Base-by-base conservation (phyloP, 805 yeast species). In the Lipomyces lipofer region DNA sequence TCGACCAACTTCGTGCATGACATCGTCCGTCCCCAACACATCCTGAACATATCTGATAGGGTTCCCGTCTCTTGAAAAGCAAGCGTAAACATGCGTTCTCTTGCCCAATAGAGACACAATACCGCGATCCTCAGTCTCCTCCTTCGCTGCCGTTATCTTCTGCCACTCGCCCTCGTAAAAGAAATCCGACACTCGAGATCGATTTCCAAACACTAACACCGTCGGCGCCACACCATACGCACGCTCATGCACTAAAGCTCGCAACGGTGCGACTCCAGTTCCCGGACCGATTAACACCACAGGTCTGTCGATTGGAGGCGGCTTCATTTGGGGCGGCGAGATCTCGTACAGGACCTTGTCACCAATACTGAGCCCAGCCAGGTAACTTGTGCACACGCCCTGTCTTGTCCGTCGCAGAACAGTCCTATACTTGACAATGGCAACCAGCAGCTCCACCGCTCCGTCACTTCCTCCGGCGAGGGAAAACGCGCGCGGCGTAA, bases 221-320 rank as follows among this genome's bases (percentile, higher is more conserved):
- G 85, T 64, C 1, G 69, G 67, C 25, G 72, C 73, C 1, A 52
- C 43, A 1, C 62, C 63, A 52, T 38, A 5, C 63, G 60, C 3
- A 59, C 33, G 17, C 69, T 30, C 43, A 12, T 54, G 80, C 12
- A 92, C 76, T 38, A 91, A 65, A 1, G 88, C 78, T 64, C 88
- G 80, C 78, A 92, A 82, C 1, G 99, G 99, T 0, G 99, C 99
- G 9, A 94, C 75, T 1, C 99, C 99, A 0, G 98, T 95, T 2
- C 99, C 99, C 0, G 99, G 95, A 1, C 92, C 85, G 3, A 92
- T 77, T 79, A 92, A 74, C 2, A 94, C 71, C 24, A 86, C 71
- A 0, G 96, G 86, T 2, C 56, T 66, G 3, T 66, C 58, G 2
- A 60, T 78, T 71, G 38, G 82, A 49, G 51, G 66, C 42, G 58